These are phyloP conservation scores for Boletellus deceptivus DNA, from an alignment of 1,284 basidiomycete species.

Conservation along the genomic window DNA sequence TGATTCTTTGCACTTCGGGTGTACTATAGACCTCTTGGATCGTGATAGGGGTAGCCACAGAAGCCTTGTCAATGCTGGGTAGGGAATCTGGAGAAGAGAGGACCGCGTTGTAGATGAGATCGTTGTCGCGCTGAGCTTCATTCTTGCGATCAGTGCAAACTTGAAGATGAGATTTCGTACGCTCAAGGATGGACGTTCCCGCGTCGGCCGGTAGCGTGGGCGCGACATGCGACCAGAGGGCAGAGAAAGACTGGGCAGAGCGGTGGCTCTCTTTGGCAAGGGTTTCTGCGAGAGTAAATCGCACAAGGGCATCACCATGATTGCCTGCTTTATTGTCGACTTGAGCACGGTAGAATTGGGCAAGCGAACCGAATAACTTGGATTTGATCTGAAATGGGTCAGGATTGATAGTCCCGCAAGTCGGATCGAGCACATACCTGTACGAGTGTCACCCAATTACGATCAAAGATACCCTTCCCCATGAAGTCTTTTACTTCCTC, in stretches of 20 bases:
- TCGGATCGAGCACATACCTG: conserved; percentile 50
- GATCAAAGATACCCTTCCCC: conserved; percentile 92
- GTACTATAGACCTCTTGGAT: conserved; percentile 94
- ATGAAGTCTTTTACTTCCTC: conserved; percentile 96
- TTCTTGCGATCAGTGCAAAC: conserved; percentile 75
- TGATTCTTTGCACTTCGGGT: conserved; percentile 92
- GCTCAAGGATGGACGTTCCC: conserved; percentile 72
- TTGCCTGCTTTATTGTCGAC: conserved; percentile 78
- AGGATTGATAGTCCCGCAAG: neutral
- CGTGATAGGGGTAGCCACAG: conserved; percentile 77
- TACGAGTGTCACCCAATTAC: conserved; percentile 89
- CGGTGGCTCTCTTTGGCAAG: conserved; percentile 84
- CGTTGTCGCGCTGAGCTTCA: conserved; percentile 88
- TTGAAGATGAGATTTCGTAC: conserved; percentile 81
- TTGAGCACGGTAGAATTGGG: conserved; percentile 84
- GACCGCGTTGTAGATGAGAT: conserved; percentile 97
- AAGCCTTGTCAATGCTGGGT: conserved; percentile 76
- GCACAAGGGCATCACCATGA: conserved; percentile 85
- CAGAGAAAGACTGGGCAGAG: conserved; percentile 68
- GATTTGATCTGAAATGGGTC: conserved; percentile 69
- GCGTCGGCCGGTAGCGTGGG: conserved; percentile 90
- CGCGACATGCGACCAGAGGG: conserved; percentile 71
- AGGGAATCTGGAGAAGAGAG: conserved; percentile 81
- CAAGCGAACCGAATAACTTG: conserved; percentile 84
- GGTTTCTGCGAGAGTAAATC: conserved; percentile 77